Percentiles rank a stretch among this genome's conserved stretches.
Evolutionary conservation across 176 grass and related monocot genomes (phyloP).

Genomic region (Miscanthus lutarioriparius): DNA sequence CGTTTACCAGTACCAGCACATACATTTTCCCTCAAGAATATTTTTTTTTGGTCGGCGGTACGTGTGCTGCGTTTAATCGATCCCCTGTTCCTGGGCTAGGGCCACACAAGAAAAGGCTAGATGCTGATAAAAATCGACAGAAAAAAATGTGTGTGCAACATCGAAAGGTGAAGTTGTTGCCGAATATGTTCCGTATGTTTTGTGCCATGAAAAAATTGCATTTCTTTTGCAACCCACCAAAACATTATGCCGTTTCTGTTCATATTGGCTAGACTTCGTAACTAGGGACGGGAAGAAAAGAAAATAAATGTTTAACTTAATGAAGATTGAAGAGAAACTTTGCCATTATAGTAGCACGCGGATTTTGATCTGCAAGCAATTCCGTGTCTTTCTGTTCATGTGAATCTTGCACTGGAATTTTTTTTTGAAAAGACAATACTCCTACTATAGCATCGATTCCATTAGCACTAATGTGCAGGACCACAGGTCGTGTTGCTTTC

Average conservation of each 20-base stretch:
- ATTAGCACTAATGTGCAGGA: background rate
- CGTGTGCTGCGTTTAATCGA: background rate
- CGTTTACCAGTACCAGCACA: background rate
- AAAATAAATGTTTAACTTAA: no score
- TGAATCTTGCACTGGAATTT: background rate
- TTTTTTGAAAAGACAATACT: background rate
- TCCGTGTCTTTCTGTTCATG: background rate
- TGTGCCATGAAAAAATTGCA: no score
- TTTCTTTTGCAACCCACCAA: background rate
- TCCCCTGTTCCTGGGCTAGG: background rate
- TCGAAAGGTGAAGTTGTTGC: constrained; percentile 20
- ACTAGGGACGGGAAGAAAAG: no score
- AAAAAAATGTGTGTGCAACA: background rate
- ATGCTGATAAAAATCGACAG: background rate
- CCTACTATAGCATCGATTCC: constrained; percentile 39
- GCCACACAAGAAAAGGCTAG: background rate
- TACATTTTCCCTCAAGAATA: background rate
- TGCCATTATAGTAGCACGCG: no score
- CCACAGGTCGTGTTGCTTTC: constrained; percentile 19
- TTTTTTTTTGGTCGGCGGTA: background rate
- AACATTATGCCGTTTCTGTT: background rate
- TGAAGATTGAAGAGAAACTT: no score
- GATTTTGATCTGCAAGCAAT: background rate
- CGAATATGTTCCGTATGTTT: background rate
- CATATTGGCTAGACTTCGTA: background rate